Base-by-base conservation (phyloP, 2,329 filamentous ascomycete species). In the Aureobasidium sp. region DNA sequence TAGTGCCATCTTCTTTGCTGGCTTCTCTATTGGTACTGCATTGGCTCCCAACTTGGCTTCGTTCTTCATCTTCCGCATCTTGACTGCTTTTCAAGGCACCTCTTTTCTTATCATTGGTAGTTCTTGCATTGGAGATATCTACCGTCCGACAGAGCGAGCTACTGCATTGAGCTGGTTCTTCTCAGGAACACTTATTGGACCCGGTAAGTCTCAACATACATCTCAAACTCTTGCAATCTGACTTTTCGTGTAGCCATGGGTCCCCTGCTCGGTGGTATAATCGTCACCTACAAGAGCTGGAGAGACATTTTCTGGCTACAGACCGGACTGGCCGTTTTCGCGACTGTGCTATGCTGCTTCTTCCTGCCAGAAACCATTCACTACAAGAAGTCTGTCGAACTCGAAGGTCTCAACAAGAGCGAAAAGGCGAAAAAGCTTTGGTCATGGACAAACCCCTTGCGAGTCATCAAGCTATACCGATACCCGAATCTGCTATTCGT, bases 251-350 rank as follows among this genome's bases (percentile, higher is more conserved):
- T 41, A 59, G 86, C 85, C 0, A 79, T 88, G 68, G 87, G 88
- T 1, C 83, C 84, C 0, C 88, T 90, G 68, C 77, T 91, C 11
- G 84, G 89, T 61, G 89, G 88, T 27, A 85, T 91, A 48, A 89
- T 93, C 56, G 87, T 91, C 17, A 91, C 88, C 0, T 91, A 85
- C 72, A 79, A 81, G 7, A 82, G 80, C 2, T 93, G 89, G 89
- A 81, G 87, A 20, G 82, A 83, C 45, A 90, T 91, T 59, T 91
- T 91, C 75, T 91, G 87, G 85, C 77, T 92, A 0, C 88, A 91
- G 70, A 84, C 86, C 0, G 88, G 82, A 0, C 78, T 91, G 6
- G 86, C 85, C 0, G 87, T 82, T 1, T 70, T 82, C 0, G 86
- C 83, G 0, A 77, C 81, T 0, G 22, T 86, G 0, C 80, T 86